A percentile compares a stretch with the other conserved stretches of the same genome.
phyloP scores from a whole-genome alignment of 192 early-diverging fungal genomes.

The Chytriomyces hyalinus region DNA sequence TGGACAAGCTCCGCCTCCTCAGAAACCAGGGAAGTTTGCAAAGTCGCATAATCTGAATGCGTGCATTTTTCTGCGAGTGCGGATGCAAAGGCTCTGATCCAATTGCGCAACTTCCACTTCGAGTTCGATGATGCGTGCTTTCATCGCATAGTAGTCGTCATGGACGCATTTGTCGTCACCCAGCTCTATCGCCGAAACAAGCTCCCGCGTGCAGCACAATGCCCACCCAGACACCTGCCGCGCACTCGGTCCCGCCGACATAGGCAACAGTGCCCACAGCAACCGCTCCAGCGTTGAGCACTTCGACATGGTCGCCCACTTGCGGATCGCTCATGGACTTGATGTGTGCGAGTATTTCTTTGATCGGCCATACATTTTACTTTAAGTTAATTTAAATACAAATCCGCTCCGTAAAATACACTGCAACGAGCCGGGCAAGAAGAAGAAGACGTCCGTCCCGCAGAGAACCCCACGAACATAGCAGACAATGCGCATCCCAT shows the following conservation, averaged over 20 bases:
- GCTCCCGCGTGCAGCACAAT: constrained; percentile 77
- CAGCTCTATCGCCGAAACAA: no score
- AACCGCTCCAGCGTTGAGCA: constrained; percentile 5
- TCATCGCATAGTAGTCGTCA: not conserved
- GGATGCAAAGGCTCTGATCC: not conserved
- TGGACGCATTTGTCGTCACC: not conserved
- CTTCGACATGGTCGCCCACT: constrained; percentile 19
- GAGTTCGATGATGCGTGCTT: not conserved
- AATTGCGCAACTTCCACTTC: not conserved
- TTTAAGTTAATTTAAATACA: not conserved
- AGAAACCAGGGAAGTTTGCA: not conserved
- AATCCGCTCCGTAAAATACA: no score
- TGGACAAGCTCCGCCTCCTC: not conserved
- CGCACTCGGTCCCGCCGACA: constrained; percentile 80
- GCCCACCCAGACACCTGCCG: constrained; percentile 87
- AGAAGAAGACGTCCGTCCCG: not conserved
- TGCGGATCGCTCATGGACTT: not conserved
- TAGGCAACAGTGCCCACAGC: constrained; percentile 74
- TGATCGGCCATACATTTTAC: not conserved
- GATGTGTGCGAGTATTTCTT: not conserved
- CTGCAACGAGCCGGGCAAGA: no score
- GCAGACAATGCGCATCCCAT: not conserved
- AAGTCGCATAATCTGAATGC: not conserved
- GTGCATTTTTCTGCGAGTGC: not conserved
- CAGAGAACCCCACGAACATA: not conserved